Conservation (phyloP, 208 protist species). For the Tritrichomonas foetus region DNA sequence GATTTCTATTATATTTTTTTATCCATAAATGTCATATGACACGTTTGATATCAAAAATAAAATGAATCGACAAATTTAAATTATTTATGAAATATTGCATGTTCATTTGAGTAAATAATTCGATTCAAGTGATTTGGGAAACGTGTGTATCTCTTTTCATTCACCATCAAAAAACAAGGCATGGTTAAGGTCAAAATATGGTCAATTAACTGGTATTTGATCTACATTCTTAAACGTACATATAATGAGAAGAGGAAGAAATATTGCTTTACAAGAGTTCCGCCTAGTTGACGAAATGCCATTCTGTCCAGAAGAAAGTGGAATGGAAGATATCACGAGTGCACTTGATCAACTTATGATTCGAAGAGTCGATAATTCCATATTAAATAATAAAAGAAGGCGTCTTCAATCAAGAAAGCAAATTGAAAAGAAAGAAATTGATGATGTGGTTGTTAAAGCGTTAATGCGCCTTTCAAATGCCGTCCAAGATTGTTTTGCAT, state of each 20-base stretch:
- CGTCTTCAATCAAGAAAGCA: neutral
- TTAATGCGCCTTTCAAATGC: neutral
- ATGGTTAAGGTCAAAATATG: no score
- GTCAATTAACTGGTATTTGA: no score
- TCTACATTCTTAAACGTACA: no score
- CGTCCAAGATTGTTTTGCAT: neutral
- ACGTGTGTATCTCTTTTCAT: no score
- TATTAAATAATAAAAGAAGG: neutral
- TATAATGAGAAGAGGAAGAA: neutral
- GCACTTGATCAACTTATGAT: neutral
- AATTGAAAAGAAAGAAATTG: neutral
- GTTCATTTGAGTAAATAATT: no score
- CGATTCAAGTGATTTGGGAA: no score
- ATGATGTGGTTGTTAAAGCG: constrained; percentile 30
- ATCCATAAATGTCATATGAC: no score
- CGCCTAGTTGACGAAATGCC: neutral
- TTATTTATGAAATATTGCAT: no score
- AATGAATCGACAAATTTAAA: no score
- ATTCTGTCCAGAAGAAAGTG: neutral
- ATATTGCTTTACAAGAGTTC: neutral
- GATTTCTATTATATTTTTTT: no score
- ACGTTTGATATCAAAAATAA: no score
- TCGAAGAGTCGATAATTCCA: neutral
- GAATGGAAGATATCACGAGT: neutral
- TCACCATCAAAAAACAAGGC: no score